Base-by-base conservation (phyloP, 805 yeast species). In the Candida hungchunana region DNA sequence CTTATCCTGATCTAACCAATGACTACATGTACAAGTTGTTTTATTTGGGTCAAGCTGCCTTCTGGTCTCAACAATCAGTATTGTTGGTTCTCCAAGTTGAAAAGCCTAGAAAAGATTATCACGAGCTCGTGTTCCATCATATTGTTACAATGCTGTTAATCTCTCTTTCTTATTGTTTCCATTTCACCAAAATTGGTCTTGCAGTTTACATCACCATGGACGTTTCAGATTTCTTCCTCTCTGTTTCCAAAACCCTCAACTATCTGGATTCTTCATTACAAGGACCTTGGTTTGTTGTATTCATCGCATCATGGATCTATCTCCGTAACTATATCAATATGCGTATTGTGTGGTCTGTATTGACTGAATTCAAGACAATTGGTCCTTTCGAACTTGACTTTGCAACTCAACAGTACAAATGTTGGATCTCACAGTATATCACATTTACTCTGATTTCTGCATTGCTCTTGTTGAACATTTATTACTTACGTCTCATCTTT, bases 1-100 rank as follows among this genome's bases (percentile, higher is more conserved):
- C 74, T 18, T 90, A 82, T 59, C 98, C 99, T 6, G 97, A 93
- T 63, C 68, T 73, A 42, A 69, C 81, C 22, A 84, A 83, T 54
- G 81, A 74, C 38, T 71, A 66, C 42, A 66, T 70, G 38, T 82
- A 83, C 67, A 93, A 93, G 64, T 59, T 77, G 11, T 93, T 82
- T 57, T 93, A 93, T 59, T 67, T 93, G 43, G 78, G 84, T 27
- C 97, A 93, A 65, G 97, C 97, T 6, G 83, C 97, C 5, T 93
- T 87, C 62, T 93, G 99, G 99, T 79, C 88, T 16, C 99, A 93
- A 66, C 98, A 93, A 64, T 80, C 94, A 1, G 78, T 84, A 26
- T 83, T 93, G 21, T 68, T 93, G 45, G 64, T 77, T 30, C 69
- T 93, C 45, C 95, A 83, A 60, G 71, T 93, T 42, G 99, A 93